These are phyloP conservation scores for Colletotrichum orbiculare DNA, from an alignment of 2,329 filamentous ascomycete genomes.

Conservation along the genomic window DNA sequence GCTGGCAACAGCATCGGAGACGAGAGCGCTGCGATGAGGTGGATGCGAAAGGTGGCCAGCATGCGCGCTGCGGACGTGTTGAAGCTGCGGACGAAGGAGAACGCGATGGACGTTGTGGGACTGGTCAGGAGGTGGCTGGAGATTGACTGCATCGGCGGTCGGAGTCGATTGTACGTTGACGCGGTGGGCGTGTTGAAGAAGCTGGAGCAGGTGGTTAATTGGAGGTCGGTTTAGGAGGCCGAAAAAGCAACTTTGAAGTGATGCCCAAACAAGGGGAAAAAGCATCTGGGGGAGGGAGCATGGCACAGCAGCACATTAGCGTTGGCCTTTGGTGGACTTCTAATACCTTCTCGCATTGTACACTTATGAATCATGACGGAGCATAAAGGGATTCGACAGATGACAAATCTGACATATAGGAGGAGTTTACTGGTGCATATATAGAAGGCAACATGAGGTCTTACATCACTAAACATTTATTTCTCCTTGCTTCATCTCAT, in stretches of 20 bases:
- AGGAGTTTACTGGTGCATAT: neutral
- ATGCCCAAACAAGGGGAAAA: no score
- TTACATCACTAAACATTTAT: no score
- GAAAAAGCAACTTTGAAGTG: no score
- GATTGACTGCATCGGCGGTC: conserved; percentile 59
- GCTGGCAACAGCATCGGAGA: conserved; percentile 38
- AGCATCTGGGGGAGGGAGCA: neutral
- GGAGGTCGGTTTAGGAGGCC: conserved; percentile 31
- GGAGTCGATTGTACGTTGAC: conserved; percentile 63
- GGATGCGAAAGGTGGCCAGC: conserved; percentile 55
- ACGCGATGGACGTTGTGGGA: conserved; percentile 58
- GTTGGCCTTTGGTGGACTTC: conserved; percentile 1
- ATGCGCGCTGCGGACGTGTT: conserved; percentile 53
- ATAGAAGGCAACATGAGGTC: neutral
- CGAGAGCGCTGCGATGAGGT: conserved; percentile 45
- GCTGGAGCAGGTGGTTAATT: conserved; percentile 55
- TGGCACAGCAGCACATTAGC: conserved; percentile 21
- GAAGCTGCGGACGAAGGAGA: conserved; percentile 51
- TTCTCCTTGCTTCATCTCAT: no score
- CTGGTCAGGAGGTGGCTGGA: conserved; percentile 60
- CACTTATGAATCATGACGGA: conserved; percentile 20
- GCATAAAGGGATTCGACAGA: neutral
- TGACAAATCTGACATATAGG: neutral
- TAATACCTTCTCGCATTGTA: conserved; percentile 29
- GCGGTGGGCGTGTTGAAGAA: conserved; percentile 63